phyloP scores from a whole-genome alignment of 2,329 filamentous ascomycete species.

The Drechslera avenae region DNA sequence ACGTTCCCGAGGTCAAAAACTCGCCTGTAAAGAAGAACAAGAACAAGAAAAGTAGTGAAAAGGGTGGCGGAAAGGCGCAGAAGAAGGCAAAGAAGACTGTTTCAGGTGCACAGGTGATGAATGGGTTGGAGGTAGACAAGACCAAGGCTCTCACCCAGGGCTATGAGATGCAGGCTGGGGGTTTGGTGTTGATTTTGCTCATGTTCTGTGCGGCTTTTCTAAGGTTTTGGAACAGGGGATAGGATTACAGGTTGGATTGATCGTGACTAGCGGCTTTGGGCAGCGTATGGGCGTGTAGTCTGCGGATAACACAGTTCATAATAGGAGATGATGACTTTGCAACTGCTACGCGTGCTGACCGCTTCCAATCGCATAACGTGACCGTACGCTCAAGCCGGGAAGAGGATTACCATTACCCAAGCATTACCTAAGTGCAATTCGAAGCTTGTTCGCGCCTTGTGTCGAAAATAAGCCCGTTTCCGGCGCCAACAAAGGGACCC shows the following conservation, averaged over 20 bases:
- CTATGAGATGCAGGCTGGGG: neutral
- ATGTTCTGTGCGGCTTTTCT: neutral
- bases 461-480: too few relatives aligned
- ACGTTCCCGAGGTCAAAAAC: too few relatives aligned
- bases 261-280: too few relatives aligned
- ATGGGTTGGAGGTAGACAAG: too few relatives aligned
- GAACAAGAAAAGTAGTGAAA: constrained; percentile 1
- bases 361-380: too few relatives aligned
- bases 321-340: too few relatives aligned
- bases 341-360: too few relatives aligned
- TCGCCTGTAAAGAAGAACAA: neutral
- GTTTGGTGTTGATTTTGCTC: neutral
- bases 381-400: neutral
- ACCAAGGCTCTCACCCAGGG: too few relatives aligned
- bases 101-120: neutral
- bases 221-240: neutral
- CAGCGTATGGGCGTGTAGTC: too few relatives aligned
- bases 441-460: too few relatives aligned
- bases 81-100: neutral
- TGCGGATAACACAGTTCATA: neutral
- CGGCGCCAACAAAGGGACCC: too few relatives aligned
- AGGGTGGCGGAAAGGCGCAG: neutral
- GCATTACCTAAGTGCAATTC: neutral
- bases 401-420: neutral
- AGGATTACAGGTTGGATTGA: too few relatives aligned